phyloP scores from a whole-genome alignment of 2,329 filamentous ascomycete genomes.

The Nothopassalora personata region DNA sequence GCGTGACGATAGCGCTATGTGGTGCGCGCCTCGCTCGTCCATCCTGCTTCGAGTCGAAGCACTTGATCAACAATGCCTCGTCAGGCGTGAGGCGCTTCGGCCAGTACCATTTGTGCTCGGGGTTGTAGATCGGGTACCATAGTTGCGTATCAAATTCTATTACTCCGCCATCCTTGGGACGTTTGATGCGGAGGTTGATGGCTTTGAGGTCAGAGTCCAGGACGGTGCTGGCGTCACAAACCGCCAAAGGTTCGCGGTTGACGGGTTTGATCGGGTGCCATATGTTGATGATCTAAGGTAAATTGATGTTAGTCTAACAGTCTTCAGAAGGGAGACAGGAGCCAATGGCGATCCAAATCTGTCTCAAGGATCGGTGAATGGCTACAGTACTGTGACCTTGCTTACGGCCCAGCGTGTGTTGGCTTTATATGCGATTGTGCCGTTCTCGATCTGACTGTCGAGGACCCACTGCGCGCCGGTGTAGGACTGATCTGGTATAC shows the following conservation, averaged over 20 bases:
- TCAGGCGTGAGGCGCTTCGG: background rate
- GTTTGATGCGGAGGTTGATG: background rate
- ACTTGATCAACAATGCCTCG: conserved; percentile 1
- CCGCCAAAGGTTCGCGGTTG: conserved; percentile 11
- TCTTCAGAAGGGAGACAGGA: no score
- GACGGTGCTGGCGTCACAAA: conserved; percentile 11
- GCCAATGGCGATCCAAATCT: no score
- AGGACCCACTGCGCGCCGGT: conserved; percentile 3
- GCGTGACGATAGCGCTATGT: conserved; percentile 6
- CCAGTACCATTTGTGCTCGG: conserved; percentile 7
- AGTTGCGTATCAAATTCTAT: background rate
- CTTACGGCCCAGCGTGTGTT: conserved; percentile 4
- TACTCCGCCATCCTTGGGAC: background rate
- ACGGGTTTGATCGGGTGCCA: conserved; percentile 17
- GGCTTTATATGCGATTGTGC: background rate
- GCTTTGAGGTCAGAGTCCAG: conserved; percentile 5
- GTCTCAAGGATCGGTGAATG: no score
- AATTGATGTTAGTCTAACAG: no score
- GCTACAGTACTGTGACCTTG: no score
- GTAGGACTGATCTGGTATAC: conserved; percentile 8
- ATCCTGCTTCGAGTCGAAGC: conserved; percentile 3
- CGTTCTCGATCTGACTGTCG: background rate
- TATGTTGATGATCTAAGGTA: conserved; percentile 11
- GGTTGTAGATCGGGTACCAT: conserved; percentile 5
- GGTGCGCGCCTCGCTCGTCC: background rate